Conservation (phyloP, 441 rosid species). For the Arabidopsis hybrid region DNA sequence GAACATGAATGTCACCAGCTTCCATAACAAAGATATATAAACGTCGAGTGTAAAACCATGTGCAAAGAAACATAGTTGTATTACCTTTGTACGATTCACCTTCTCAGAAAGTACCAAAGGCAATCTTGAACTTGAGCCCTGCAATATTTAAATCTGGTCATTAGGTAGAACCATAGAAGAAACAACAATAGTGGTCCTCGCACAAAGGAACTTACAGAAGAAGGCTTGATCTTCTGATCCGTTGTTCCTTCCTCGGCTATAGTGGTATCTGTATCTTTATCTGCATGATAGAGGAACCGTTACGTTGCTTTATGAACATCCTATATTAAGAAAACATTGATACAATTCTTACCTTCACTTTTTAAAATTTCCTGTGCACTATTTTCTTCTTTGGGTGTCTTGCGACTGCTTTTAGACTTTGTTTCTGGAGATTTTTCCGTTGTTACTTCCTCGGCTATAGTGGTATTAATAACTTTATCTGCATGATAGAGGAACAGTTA, state of each 20-base stretch:
- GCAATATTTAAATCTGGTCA: slow-evolving; percentile 44
- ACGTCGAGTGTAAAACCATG: slow-evolving; percentile 6
- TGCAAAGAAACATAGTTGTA: slow-evolving; percentile 31
- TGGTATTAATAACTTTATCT: slow-evolving; percentile 53
- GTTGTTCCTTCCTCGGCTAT: slow-evolving; percentile 55
- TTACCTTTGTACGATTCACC: slow-evolving; percentile 84
- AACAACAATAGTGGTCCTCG: slow-evolving; percentile 23
- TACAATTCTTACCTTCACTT: slow-evolving; percentile 50
- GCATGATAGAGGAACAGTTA: slow-evolving; percentile 32
- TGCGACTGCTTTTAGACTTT: slow-evolving; percentile 42
- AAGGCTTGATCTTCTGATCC: slow-evolving; percentile 60
- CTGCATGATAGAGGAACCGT: slow-evolving; percentile 46
- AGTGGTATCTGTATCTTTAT: slow-evolving; percentile 51
- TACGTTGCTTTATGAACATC: slow-evolving; percentile 28
- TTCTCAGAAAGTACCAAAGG: slow-evolving; percentile 94
- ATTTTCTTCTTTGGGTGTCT: slow-evolving; percentile 50
- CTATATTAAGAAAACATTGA: not conserved
- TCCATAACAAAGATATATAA: slow-evolving; percentile 4
- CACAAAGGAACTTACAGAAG: slow-evolving; percentile 62
- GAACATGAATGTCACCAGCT: slow-evolving; percentile 3
- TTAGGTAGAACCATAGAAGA: slow-evolving; percentile 36
- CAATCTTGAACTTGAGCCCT: slow-evolving; percentile 78
- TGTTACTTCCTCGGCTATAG: slow-evolving; percentile 22
- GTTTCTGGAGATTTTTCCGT: slow-evolving; percentile 56
- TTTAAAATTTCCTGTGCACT: slow-evolving; percentile 43